Evolutionary conservation across 495 filamentous ascomycete genomes (phyloP).

Genomic region (Chaetomidium leptoderma): DNA sequence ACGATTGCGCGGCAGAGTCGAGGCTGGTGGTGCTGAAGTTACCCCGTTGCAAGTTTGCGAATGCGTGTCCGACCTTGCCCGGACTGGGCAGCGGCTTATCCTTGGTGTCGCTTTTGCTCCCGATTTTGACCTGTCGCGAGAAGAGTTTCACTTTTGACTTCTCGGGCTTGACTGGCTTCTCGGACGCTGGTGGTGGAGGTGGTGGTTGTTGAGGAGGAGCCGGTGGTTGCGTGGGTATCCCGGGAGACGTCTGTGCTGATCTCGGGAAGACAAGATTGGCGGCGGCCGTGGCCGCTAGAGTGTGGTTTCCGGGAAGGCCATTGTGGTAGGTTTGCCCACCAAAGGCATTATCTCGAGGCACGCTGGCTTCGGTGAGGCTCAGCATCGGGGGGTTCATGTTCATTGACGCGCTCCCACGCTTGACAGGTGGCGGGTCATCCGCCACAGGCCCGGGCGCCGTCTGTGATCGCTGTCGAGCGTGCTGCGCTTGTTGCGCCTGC

Average conservation of each 20-base stretch:
- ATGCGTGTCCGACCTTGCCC: conserved; percentile 64
- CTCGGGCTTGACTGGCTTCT: conserved; percentile 66
- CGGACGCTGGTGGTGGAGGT: conserved; percentile 45
- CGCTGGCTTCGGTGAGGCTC: conserved; percentile 53
- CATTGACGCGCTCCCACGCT: conserved; percentile 44
- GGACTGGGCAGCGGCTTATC: conserved; percentile 73
- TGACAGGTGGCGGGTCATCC: conserved; percentile 34
- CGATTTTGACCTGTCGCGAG: conserved; percentile 79
- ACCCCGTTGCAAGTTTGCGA: conserved; percentile 57
- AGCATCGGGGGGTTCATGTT: conserved; percentile 54
- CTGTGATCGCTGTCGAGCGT: conserved; percentile 64
- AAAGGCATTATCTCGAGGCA: conserved; percentile 51
- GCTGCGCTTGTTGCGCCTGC: conserved; percentile 39
- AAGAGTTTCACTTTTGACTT: conserved; percentile 91
- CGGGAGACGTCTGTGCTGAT: conserved; percentile 50
- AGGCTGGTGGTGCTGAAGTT: conserved; percentile 77
- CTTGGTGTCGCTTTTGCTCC: conserved; percentile 66
- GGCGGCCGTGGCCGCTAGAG: conserved; percentile 69
- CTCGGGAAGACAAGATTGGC: conserved; percentile 84
- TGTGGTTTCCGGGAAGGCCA: conserved; percentile 61
- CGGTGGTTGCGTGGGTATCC: conserved; percentile 31
- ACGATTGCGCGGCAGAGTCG: conserved; percentile 64
- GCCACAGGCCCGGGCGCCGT: conserved; percentile 51
- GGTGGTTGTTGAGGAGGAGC: conserved; percentile 30
- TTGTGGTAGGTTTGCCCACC: conserved; percentile 58